Evolutionary conservation across 225 moss, liverwort and hornwort species (phyloP).

Genomic region (Physcomitrium patens): DNA sequence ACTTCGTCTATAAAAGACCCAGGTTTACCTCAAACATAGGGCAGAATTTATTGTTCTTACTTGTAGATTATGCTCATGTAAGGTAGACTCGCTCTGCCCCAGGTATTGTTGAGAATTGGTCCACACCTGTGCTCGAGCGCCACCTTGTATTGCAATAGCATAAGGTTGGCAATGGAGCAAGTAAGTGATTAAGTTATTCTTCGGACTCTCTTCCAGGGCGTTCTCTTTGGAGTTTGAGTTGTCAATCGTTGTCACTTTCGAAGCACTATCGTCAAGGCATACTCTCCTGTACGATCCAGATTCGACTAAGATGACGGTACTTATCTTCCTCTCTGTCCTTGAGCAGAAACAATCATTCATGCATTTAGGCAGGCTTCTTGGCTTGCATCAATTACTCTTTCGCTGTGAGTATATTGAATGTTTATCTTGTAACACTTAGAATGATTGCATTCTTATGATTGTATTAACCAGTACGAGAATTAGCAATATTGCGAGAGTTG

Average conservation of each 20-base stretch:
- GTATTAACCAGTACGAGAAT: neutral
- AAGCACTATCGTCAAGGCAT: conserved; percentile 69
- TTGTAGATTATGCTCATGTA: neutral
- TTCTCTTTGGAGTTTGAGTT: conserved; percentile 95
- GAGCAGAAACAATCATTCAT: neutral
- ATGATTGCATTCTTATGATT: neutral
- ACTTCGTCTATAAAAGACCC: neutral
- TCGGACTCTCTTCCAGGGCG: conserved; percentile 51
- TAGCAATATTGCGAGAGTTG: neutral
- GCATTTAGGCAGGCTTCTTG: conserved; percentile 1
- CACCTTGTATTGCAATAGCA: conserved; percentile 10
- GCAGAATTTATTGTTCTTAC: neutral
- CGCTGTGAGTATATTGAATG: neutral
- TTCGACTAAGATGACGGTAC: conserved; percentile 74
- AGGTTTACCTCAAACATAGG: neutral
- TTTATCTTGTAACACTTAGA: neutral
- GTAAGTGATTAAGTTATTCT: neutral
- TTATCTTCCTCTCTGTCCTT: neutral
- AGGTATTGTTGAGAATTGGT: neutral
- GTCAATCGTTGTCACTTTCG: conserved; percentile 79
- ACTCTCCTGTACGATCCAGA: conserved; percentile 59
- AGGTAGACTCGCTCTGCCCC: conserved; percentile 2
- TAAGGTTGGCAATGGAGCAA: neutral
- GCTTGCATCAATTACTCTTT: conserved; percentile 14
- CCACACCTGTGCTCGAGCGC: conserved; percentile 6